These are phyloP conservation scores for Laguncularia racemosa DNA, from an alignment of 345 rosid genomes.

Conservation along the genomic window DNA sequence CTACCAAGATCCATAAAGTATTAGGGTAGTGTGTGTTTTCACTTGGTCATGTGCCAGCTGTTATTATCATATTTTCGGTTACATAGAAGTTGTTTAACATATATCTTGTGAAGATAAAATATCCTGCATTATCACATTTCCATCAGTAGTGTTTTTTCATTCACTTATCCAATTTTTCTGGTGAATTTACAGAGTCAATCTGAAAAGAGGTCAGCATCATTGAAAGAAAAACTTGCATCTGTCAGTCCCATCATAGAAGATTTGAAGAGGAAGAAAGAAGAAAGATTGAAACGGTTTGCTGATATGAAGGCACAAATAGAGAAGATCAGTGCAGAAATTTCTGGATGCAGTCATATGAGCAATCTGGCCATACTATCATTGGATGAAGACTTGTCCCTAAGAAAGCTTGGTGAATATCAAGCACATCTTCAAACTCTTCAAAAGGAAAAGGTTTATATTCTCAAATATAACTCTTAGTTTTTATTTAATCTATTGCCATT, in stretches of 20 bases:
- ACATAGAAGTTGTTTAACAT: too few species aligned
- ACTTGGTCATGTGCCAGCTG: too few species aligned
- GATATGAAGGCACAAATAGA: slow-evolving; percentile 72
- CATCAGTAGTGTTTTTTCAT: not conserved
- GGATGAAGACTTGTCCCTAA: slow-evolving; percentile 76
- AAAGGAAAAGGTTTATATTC: slow-evolving; percentile 67
- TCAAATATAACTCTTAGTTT: not conserved
- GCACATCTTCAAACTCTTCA: slow-evolving; percentile 72
- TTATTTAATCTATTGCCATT: not conserved
- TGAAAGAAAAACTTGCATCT: slow-evolving; percentile 76
- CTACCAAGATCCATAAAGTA: too few species aligned
- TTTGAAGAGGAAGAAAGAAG: slow-evolving; percentile 69
- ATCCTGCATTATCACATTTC: not conserved
- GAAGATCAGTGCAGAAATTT: slow-evolving; percentile 75
- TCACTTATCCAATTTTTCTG: not conserved
- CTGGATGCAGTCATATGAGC: slow-evolving; percentile 46
- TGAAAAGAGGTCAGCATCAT: slow-evolving; percentile 47
- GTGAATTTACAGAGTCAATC: slow-evolving; percentile 36
- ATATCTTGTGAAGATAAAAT: not conserved
- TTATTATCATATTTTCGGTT: too few species aligned
- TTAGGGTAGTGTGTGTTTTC: too few species aligned
- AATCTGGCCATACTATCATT: slow-evolving; percentile 31
- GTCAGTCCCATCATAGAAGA: slow-evolving; percentile 74
- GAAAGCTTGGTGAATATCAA: slow-evolving; percentile 82
- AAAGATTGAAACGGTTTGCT: slow-evolving; percentile 65